Evolutionary conservation across 2,329 filamentous ascomycete species (phyloP).

Genomic region (Phyllosticta capitalensis): DNA sequence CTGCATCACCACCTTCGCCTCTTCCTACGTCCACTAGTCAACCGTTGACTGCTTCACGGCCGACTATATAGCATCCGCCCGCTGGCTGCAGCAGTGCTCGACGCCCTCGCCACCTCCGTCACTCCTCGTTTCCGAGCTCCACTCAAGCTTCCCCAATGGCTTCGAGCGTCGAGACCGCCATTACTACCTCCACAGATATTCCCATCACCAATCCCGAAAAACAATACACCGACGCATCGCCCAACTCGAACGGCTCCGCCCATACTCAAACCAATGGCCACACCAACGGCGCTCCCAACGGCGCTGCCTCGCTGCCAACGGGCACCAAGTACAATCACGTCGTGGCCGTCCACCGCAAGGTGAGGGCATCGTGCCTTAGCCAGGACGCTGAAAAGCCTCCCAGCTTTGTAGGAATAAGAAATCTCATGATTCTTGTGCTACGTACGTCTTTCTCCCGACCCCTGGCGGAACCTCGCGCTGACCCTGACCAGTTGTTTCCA

Average conservation of each 20-base stretch:
- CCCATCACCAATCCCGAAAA: constrained; percentile 18
- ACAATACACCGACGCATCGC: constrained; percentile 16
- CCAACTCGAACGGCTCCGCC: constrained; percentile 9
- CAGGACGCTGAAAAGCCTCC: constrained; percentile 66
- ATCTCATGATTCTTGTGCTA: constrained; percentile 89
- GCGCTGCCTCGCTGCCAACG: constrained; percentile 14
- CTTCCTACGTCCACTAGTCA: not conserved
- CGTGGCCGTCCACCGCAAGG: constrained; percentile 68
- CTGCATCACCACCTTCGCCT: not conserved
- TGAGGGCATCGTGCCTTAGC: constrained; percentile 71
- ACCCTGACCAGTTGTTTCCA: constrained; percentile 64
- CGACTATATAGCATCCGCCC: not conserved
- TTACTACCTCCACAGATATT: constrained; percentile 21
- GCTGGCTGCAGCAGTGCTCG: not conserved
- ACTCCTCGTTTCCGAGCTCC: constrained; percentile 10
- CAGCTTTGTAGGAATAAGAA: constrained; percentile 88
- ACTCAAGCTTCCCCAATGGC: constrained; percentile 9
- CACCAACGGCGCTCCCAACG: constrained; percentile 8
- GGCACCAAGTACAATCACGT: constrained; percentile 77
- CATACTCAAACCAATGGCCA: constrained; percentile 14
- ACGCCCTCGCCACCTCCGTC: not conserved
- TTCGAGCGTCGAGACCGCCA: constrained; percentile 16
- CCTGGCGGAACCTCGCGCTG: constrained; percentile 14
- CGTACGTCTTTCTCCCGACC: constrained; percentile 42
- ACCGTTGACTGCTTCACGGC: not conserved